Conservation (phyloP, 768 basidiomycete species). For the Russula vinacea region DNA sequence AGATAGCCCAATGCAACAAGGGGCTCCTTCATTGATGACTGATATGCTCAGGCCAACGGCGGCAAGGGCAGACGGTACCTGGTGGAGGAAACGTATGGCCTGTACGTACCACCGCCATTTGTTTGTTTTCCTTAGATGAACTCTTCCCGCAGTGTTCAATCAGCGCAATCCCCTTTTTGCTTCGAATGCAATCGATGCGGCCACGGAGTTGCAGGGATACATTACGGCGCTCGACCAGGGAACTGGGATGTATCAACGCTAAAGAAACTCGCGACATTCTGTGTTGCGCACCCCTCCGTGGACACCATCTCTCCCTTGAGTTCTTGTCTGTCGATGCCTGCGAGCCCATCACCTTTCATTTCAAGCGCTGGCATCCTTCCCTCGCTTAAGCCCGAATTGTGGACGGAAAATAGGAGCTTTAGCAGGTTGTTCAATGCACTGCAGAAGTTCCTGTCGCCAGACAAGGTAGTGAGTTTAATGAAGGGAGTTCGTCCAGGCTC, state of each 20-base stretch:
- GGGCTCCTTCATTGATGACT: slow-evolving; percentile 57
- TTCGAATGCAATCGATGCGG: slow-evolving; percentile 40
- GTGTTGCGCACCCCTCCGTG: slow-evolving; percentile 54
- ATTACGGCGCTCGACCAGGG: slow-evolving; percentile 54
- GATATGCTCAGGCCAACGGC: slow-evolving; percentile 39
- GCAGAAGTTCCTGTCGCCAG: slow-evolving; percentile 57
- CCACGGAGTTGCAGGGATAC: slow-evolving; percentile 52
- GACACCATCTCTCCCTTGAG: slow-evolving; percentile 54
- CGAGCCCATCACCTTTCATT: slow-evolving; percentile 57
- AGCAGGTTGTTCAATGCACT: slow-evolving; percentile 67
- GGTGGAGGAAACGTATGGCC: slow-evolving; percentile 79
- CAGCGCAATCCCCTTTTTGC: slow-evolving; percentile 47
- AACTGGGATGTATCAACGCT: slow-evolving; percentile 52
- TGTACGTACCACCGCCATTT: slow-evolving; percentile 46
- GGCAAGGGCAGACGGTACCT: slow-evolving; percentile 65
- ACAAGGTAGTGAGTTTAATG: slow-evolving; percentile 45
- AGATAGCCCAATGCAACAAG: slow-evolving; percentile 67
- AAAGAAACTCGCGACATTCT: slow-evolving; percentile 64
- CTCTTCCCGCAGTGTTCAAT: slow-evolving; percentile 43
- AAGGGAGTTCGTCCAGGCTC: slow-evolving; percentile 14
- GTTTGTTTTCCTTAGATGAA: neutral
- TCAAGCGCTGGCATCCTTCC: slow-evolving; percentile 42
- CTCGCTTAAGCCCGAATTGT: slow-evolving; percentile 55
- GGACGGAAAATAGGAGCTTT: slow-evolving; percentile 70
- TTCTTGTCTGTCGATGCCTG: slow-evolving; percentile 49